Base-by-base conservation (phyloP, 345 rosid genomes). In the Geranium rotundifolium region DNA sequence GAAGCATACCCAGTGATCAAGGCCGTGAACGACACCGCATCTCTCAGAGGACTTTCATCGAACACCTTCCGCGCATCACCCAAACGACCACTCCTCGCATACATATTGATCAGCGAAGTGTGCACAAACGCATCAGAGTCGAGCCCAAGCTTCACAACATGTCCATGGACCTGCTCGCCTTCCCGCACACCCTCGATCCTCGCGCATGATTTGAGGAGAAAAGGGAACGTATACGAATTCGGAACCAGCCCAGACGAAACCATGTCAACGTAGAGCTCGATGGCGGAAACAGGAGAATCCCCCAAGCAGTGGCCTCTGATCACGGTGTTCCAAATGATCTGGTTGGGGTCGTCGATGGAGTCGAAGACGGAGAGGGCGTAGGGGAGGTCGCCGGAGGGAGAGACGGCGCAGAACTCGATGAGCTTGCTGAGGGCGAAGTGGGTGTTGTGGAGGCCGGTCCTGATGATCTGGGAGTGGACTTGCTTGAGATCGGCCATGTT, bases 391-490 rank as follows among this genome's bases (percentile, higher is more conserved):
- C 87, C 85, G n/a, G 31, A 73, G 9, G 85, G 89, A 0, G 96
- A 83, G 54, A 76, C 30, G 5, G 88, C 80, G 68, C 84, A 84
- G 60, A 83, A 75, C 61, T 85, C 79, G 39, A 86, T 57, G 71
- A 85, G 86, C 78, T 85, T 88, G 76, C 85, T 81, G 18, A 85
- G 86, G 18, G 84, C 83, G 65, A 78, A 86, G 31, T 81, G 86
- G 83, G 85, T 76, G 65, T 77, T 78, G 80, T 86, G 89, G 78
- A 85, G 91, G 19, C 95, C 95, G 0, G 84, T 80, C 62, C 76
- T 86, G 79, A 89, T 65, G 57, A 85, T 59, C 14, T 77, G 86
- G 70, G 81, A 73, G 78, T 86, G 95, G 69, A 75, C 73, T 69
- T 80, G 81, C 61, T 69, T 80, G 62, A 89, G 76, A 50, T 73